phyloP scores from a whole-genome alignment of 164 flowering plant species.

The Euptelea pleiosperma region DNA sequence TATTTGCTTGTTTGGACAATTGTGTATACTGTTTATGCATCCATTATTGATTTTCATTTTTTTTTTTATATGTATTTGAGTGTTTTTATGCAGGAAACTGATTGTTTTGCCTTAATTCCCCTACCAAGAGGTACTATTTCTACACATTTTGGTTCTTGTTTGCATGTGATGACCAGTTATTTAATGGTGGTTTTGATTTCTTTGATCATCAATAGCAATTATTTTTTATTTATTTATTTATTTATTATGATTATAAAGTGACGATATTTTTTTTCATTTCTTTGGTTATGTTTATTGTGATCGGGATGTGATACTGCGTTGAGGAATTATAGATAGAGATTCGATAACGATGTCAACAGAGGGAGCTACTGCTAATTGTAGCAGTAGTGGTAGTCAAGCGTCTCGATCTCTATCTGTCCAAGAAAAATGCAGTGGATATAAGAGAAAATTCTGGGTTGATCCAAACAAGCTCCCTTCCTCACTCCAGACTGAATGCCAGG shows the following conservation, averaged over 20 bases:
- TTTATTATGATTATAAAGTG: too few species aligned
- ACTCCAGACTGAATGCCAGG: slow-evolving; percentile 41
- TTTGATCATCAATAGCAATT: not conserved
- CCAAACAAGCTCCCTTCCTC: slow-evolving; percentile 35
- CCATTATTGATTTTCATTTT: slow-evolving; percentile 3
- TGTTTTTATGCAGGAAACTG: slow-evolving; percentile 17
- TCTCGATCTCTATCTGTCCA: slow-evolving; percentile 41
- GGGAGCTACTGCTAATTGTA: slow-evolving; percentile 53
- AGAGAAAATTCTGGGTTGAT: slow-evolving; percentile 86
- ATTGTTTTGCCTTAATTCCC: not conserved
- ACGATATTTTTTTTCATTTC: not conserved
- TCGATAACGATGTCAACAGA: slow-evolving; percentile 27
- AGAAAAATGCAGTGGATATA: slow-evolving; percentile 86
- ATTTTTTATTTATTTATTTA: not conserved
- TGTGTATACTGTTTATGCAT: slow-evolving; percentile 3
- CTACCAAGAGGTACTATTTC: slow-evolving; percentile 11
- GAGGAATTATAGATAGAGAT: slow-evolving; percentile 12
- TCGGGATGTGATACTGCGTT: slow-evolving; percentile 13
- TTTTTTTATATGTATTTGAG: slow-evolving; percentile 12
- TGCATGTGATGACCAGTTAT: too few species aligned
- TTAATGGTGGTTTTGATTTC: not conserved
- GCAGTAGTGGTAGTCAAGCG: slow-evolving; percentile 29
- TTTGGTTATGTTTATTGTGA: not conserved
- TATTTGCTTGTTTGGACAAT: slow-evolving; percentile 5
- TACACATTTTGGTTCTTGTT: not conserved